Base-by-base conservation (phyloP, 176 grass and related monocot genomes). In the Ensete glaucum region DNA sequence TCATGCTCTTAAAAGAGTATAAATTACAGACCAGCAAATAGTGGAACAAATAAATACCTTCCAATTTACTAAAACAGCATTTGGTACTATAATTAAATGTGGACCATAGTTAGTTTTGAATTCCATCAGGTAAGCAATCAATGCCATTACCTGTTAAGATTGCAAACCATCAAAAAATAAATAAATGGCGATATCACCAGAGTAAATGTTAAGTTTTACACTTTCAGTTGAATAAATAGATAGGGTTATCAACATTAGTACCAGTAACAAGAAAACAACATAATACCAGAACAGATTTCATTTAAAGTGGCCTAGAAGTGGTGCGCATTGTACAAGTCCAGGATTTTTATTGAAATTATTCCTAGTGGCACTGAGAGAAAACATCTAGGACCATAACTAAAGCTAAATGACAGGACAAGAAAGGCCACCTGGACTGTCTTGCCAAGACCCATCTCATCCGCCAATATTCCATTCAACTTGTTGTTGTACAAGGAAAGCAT, bases 401-500 rank as follows among this genome's bases (percentile, higher is more conserved):
- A 64, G 73, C 43, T 81, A 79, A 75, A 82, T 56, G 16, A 21
- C 22, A 16, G 15, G 21, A 57, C 16, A 72, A 86, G 19, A 62
- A 64, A 79, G 15, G 67, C 69, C 52, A 95, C 96, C 88, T 99
- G 96, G 53, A 99, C 91, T 79, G 96, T 99, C 86, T 99, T 99
- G 74, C 96, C 96, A 73, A 99, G 96, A 86, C 96, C 96, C 96
- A 99, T 99, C 88, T 99, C 96, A 86, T 99, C 96, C 72, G 96
- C 96, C 78, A 99, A 91, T 86, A 99, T 99, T 66, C 96, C 96
- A 77, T 99, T 99, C 85, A 99, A 73, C 73, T 99, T 99, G 78
- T 99, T 99, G 78, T 99, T 99, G 80, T 99, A 99, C 81, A 99
- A 81, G 25, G 96, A 99, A 80, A 99, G 96, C 96, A 99, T 99